Evolutionary conservation across 2,329 filamentous ascomycete genomes (phyloP).

Genomic region (Trichocomaceae sp.): DNA sequence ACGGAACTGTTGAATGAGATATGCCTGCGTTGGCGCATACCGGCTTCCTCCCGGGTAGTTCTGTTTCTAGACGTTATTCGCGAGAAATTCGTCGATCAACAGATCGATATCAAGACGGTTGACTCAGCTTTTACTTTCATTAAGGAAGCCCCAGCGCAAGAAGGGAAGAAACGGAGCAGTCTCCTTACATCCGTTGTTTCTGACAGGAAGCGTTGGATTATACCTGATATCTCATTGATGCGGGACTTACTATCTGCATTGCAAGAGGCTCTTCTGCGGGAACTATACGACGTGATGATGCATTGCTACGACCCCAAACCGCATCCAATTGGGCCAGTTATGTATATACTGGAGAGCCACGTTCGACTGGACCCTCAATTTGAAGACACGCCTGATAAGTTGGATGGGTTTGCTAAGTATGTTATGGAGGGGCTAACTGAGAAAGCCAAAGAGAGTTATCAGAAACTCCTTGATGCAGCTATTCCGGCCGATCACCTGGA

Average conservation of each 20-base stretch:
- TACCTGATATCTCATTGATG: constrained; percentile 63
- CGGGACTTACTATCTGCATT: constrained; percentile 67
- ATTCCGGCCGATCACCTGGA: constrained; percentile 72
- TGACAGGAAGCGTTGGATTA: constrained; percentile 61
- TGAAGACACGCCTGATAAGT: constrained; percentile 60
- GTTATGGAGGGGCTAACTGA: constrained; percentile 66
- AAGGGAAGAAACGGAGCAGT: constrained; percentile 54
- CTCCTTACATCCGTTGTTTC: constrained; percentile 42
- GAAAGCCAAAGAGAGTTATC: constrained; percentile 73
- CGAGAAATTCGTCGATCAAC: constrained; percentile 77
- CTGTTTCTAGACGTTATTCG: constrained; percentile 77
- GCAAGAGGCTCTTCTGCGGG: constrained; percentile 75
- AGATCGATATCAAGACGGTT: constrained; percentile 72
- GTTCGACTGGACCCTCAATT: constrained; percentile 74
- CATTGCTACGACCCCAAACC: constrained; percentile 85
- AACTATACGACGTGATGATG: constrained; percentile 81
- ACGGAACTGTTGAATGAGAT: constrained; percentile 79
- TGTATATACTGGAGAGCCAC: constrained; percentile 76
- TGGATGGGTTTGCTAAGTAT: constrained; percentile 64
- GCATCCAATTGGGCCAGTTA: constrained; percentile 68
- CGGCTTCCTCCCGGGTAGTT: constrained; percentile 71
- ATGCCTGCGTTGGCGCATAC: constrained; percentile 80
- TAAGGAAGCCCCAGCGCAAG: constrained; percentile 63
- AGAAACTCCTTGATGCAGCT: constrained; percentile 67
- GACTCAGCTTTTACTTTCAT: constrained; percentile 76